Evolutionary conservation across 1,284 basidiomycete genomes (phyloP).

Genomic region (Vanrija pseudolonga): DNA sequence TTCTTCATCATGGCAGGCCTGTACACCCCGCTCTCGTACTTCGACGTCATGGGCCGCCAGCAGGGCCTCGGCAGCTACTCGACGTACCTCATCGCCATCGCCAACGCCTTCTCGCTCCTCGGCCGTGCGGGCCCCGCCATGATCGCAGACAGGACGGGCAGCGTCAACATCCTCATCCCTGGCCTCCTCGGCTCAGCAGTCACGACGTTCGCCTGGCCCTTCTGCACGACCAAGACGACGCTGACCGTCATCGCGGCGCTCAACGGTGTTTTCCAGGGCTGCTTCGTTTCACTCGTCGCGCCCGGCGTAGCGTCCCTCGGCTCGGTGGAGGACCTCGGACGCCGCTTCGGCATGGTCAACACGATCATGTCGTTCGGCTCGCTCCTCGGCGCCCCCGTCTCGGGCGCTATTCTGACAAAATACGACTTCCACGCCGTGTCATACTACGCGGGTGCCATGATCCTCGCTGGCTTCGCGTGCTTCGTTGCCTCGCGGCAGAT

Average conservation of each 20-base stretch:
- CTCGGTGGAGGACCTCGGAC: slow-evolving; percentile 22
- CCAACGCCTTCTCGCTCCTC: slow-evolving; percentile 17
- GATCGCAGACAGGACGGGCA: slow-evolving; percentile 18
- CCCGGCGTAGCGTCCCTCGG: slow-evolving; percentile 26
- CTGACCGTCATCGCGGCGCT: slow-evolving; percentile 19
- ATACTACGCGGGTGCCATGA: slow-evolving; percentile 15
- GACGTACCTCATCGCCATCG: slow-evolving; percentile 21
- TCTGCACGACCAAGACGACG: slow-evolving; percentile 11
- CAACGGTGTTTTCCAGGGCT: slow-evolving; percentile 25
- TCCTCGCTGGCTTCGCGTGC: slow-evolving; percentile 7
- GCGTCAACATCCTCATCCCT: slow-evolving; percentile 21
- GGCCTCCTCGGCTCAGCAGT: slow-evolving; percentile 11
- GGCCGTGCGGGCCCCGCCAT: slow-evolving; percentile 19
- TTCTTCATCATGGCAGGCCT: slow-evolving; percentile 17
- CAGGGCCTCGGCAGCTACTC: slow-evolving; percentile 16
- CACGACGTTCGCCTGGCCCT: slow-evolving; percentile 29
- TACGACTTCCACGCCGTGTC: slow-evolving; percentile 15
- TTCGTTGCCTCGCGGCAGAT: background rate
- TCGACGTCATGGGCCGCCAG: slow-evolving; percentile 14
- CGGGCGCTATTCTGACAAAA: slow-evolving; percentile 10
- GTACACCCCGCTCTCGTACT: slow-evolving; percentile 20
- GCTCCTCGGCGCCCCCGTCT: slow-evolving; percentile 16
- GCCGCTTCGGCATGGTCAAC: slow-evolving; percentile 25
- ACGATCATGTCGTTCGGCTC: slow-evolving; percentile 15
- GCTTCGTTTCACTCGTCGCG: slow-evolving; percentile 24